phyloP scores from a whole-genome alignment of 2,329 filamentous ascomycete genomes.

The Fusarium torreyae region DNA sequence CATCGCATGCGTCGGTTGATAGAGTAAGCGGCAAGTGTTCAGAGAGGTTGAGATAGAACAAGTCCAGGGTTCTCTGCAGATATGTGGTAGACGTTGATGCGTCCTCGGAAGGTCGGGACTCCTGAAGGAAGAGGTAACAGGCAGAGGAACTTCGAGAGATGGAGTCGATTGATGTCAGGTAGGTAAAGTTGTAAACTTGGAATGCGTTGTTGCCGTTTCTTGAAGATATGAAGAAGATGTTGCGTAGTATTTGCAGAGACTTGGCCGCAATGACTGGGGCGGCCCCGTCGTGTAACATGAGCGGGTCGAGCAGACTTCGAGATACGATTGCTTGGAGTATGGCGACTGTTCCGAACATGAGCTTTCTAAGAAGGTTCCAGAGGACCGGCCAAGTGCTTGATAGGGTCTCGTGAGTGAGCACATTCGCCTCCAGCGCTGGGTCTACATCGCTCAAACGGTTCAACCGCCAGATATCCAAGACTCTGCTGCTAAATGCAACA shows the following conservation, averaged over 20 bases:
- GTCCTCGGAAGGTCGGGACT: constrained; percentile 66
- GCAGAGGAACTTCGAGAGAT: constrained; percentile 79
- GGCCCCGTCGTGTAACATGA: constrained; percentile 59
- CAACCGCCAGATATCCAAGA: constrained; percentile 81
- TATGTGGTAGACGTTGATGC: constrained; percentile 45
- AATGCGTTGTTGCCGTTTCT: constrained; percentile 81
- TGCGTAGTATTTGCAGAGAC: constrained; percentile 80
- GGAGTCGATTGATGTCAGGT: constrained; percentile 85
- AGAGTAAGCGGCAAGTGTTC: constrained; percentile 85
- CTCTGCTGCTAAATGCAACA: constrained; percentile 74
- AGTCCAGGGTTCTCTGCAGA: constrained; percentile 80
- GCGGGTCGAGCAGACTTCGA: constrained; percentile 69
- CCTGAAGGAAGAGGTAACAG: constrained; percentile 76
- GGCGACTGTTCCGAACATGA: constrained; percentile 82
- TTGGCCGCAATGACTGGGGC: constrained; percentile 79
- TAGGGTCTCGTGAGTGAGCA: constrained; percentile 75
- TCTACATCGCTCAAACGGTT: constrained; percentile 83
- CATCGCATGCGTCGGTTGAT: constrained; percentile 76
- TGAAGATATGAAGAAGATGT: constrained; percentile 86
- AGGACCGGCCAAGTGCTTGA: constrained; percentile 78
- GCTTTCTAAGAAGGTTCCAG: constrained; percentile 82
- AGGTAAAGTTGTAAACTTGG: constrained; percentile 87
- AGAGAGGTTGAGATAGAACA: constrained; percentile 89
- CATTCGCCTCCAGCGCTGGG: constrained; percentile 73
- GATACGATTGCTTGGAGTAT: constrained; percentile 81